Evolutionary conservation across 1,139 yeast genomes (phyloP).

Genomic region (Yamadazyma siamensis): DNA sequence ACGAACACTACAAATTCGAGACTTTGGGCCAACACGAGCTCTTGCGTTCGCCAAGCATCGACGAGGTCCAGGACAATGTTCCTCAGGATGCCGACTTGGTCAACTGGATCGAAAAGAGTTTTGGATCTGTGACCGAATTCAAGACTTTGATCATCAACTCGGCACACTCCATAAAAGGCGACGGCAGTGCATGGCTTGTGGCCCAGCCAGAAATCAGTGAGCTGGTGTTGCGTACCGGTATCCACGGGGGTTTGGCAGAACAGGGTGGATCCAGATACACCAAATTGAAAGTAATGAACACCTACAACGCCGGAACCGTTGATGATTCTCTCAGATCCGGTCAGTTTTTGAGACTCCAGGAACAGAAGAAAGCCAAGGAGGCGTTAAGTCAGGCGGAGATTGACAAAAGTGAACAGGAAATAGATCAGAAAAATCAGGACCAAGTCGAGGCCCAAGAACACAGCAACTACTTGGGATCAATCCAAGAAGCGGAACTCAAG

Average conservation of each 20-base stretch:
- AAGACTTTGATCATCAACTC: slow-evolving; percentile 60
- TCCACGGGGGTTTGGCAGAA: slow-evolving; percentile 13
- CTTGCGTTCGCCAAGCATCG: slow-evolving; percentile 39
- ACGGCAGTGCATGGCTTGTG: slow-evolving; percentile 74
- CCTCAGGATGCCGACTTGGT: slow-evolving; percentile 38
- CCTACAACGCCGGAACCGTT: slow-evolving; percentile 74
- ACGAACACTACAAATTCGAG: slow-evolving; percentile 12
- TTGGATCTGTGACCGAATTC: slow-evolving; percentile 69
- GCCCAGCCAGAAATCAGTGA: slow-evolving; percentile 48
- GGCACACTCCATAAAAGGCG: slow-evolving; percentile 64
- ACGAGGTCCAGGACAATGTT: slow-evolving; percentile 16
- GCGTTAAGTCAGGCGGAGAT: slow-evolving; percentile 21
- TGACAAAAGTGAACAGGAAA: slow-evolving; percentile 18
- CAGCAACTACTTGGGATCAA: slow-evolving; percentile 27
- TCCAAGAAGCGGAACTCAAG: slow-evolving; percentile 43
- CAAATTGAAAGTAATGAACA: slow-evolving; percentile 61
- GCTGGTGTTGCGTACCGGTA: slow-evolving; percentile 17
- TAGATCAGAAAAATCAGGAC: slow-evolving; percentile 13
- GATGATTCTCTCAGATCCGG: slow-evolving; percentile 52
- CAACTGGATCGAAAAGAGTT: slow-evolving; percentile 49
- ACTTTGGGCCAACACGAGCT: slow-evolving; percentile 29
- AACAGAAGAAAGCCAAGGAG: slow-evolving; percentile 31
- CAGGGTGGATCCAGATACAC: slow-evolving; percentile 29
- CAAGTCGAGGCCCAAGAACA: slow-evolving; percentile 10
- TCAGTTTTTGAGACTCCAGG: slow-evolving; percentile 39